Evolutionary conservation across 495 filamentous ascomycete genomes (phyloP), one percentile per base, ranked within the genome.

Genomic region (Penicillium flavigenum): DNA sequence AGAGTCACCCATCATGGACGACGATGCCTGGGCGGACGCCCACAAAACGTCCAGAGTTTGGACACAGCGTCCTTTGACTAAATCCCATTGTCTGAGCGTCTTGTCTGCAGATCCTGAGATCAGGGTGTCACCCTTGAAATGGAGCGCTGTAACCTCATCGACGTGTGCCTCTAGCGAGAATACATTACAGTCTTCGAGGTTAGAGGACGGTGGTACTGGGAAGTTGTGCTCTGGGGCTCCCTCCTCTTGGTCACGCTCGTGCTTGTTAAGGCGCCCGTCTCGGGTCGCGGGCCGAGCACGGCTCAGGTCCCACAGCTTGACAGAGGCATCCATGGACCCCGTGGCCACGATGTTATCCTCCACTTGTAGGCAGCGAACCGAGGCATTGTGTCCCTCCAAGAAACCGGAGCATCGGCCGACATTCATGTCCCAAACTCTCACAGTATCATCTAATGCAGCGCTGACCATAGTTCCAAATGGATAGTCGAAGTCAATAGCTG

Each of bases 1-100:
- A 14, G 79, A 77, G 24, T 73, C 72, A 69, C 76, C 57, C 72
- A 76, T 81, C 80, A 91, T 58, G 9, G 80, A 81, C 31, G 90
- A 84, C 9, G 87, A 89, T 26, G 91, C 91, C 70, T 98, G 95
- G 3, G 94, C 92, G 2, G 94, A 91, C 5, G 94, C 94, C 94
- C 94, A 99, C 62, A 99, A 86, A n/a, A 99, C 92, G 72, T 99
- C 94, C 27, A 99, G 78, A 1, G 94, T 99, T 73, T 99, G 94
- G 31, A 98, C 90, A 71, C 94, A 98, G 49, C 95, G 88, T 8
- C 94, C 94, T 66, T 91, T 96, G 58, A 89, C 88, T 32, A 99
- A 76, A 81, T 99, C 94, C 94, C 94, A 99, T 73, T 99, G 94
- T 45, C 94, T 84, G 42, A 98, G 74, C 3, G 94, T 98, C 79